Conservation (phyloP, 441 rosid species). For the Pelargonium citronellum region DNA sequence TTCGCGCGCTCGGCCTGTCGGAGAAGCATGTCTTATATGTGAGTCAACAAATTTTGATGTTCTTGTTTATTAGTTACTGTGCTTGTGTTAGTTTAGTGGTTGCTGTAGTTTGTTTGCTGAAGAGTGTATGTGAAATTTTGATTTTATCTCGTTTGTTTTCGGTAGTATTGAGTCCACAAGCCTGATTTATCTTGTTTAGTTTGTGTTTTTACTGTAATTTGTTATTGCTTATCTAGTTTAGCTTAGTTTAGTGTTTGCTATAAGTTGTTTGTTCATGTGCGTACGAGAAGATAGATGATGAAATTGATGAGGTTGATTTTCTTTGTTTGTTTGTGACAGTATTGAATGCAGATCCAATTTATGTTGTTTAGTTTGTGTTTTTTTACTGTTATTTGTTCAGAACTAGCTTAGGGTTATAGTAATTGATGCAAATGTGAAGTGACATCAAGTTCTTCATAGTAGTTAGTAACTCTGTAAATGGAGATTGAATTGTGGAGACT, state of each 20-base stretch:
- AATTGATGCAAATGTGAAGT: not conserved
- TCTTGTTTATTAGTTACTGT: not conserved
- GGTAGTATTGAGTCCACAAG: not conserved
- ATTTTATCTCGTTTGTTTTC: not conserved
- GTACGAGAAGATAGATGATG: not conserved
- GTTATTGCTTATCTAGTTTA: not conserved
- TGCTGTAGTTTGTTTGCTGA: not conserved
- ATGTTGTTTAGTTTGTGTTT: too few relatives aligned
- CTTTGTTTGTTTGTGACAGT: too few relatives aligned
- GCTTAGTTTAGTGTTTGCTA: too few relatives aligned
- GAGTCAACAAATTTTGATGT: constrained; percentile 23
- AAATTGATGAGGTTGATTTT: not conserved
- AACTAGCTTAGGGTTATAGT: not conserved
- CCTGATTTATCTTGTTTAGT: not conserved
- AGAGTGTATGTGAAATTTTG: not conserved
- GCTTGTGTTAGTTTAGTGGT: not conserved
- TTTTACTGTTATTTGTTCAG: too few relatives aligned
- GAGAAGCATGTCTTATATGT: constrained; percentile 64
- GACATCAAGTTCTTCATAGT: not conserved
- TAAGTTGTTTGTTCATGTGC: too few relatives aligned
- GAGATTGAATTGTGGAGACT: not conserved
- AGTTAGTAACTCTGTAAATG: not conserved
- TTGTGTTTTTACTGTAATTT: not conserved
- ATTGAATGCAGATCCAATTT: too few relatives aligned
- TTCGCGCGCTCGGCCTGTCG: constrained; percentile 65